Base-by-base conservation (phyloP, 1,284 basidiomycete genomes). In the Trichosporon asahii region DNA sequence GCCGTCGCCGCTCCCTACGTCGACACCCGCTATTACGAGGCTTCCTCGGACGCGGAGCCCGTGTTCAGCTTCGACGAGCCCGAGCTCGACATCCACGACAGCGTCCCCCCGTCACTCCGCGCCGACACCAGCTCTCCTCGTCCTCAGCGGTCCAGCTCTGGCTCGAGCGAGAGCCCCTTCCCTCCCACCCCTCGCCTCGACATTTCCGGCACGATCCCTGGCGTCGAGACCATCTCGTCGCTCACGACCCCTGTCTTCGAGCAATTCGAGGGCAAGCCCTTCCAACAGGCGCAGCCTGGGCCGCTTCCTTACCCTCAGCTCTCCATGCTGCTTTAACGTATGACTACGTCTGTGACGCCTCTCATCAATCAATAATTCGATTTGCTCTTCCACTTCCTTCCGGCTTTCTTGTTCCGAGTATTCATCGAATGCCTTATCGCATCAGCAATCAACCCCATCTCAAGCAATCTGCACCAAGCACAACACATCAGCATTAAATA, bases 81-180 rank as follows among this genome's bases (percentile, higher is more conserved):
- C 53, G 75, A 70, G 57, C 65, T 70, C 14, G 70, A 71, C 35
- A 31, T 35, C 18, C 57, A 68, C 53, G 73, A 75, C 44, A 65
- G 55, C 27, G 72, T 77, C 63, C 78, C 78, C 6, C 81, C 81
- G 7, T 76, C 78, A n/a, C 76, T 81, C 14, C 76, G 76, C 35
- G 76, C 76, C 63, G 79, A 81, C 74, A 77, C 79, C 21, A 75
- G 73, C 37, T 79, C 80, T 7, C 77, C 78, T 8, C 75, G 72
- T 3, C 78, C 78, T 70, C 66, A 71, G 69, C 66, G 70, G 69
- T 71, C 75, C 70, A 77, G 74, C 46, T 78, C 79, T 1, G 70
- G 68, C 9, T 80, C 79, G 18, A 78, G 75, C 40, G 76, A 76
- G 27, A 73, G 76, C 46, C 76, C 70, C 21, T 82, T 80, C 65